Conservation (phyloP, 73 alveolate species). For the Paramecium sonneborni region DNA sequence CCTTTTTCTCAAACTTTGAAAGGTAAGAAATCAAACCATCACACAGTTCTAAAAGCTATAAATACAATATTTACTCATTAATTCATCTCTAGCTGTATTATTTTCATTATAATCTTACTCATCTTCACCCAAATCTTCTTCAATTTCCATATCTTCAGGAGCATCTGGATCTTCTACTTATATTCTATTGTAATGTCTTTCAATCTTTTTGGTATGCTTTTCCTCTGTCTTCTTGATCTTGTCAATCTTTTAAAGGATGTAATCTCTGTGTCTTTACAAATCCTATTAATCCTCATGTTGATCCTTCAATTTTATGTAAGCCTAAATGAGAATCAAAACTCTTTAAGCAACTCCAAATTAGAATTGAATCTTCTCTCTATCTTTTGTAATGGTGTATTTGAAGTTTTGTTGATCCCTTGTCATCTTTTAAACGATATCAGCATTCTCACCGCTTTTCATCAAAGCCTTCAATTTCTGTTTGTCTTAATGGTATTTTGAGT, state of each 20-base stretch:
- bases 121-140: neutral
- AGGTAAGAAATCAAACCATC: neutral
- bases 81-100: neutral
- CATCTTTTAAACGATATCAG: neutral
- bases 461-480: neutral
- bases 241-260: neutral
- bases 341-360: neutral
- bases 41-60: neutral
- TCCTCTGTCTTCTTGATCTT: slow-evolving; percentile 15
- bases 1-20: neutral
- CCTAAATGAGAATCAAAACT: neutral
- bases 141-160: neutral
- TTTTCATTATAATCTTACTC: neutral
- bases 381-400: neutral
- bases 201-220: neutral
- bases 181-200: neutral
- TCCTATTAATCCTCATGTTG: neutral
- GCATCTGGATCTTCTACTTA: neutral
- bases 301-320: neutral
- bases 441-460: neutral
- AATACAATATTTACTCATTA: neutral
- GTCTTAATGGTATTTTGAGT: neutral
- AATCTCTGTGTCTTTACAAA: neutral
- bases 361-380: neutral
- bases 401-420: neutral